Conservation (phyloP, 345 rosid genomes). For the Stellera chamaejasme region DNA sequence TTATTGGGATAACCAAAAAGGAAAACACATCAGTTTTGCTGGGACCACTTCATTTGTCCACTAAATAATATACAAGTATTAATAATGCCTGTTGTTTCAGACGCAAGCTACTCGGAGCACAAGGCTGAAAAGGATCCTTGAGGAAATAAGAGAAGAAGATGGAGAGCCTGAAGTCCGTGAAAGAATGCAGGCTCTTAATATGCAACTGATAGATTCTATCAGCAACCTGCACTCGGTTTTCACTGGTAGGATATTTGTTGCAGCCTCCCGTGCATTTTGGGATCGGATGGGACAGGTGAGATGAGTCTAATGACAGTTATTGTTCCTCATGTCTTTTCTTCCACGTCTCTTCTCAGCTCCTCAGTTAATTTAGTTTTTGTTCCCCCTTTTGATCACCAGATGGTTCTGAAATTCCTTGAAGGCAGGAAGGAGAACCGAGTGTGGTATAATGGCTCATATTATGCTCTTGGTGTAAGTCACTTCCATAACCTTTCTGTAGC, state of each 20-base stretch:
- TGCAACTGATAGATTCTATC: constrained; percentile 62
- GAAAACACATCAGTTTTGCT: no score
- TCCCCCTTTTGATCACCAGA: constrained; percentile 22
- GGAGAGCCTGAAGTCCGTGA: constrained; percentile 88
- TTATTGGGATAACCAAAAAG: no score
- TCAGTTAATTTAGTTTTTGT: not conserved
- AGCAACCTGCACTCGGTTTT: constrained; percentile 76
- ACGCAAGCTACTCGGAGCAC: constrained; percentile 66
- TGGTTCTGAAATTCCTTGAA: constrained; percentile 88
- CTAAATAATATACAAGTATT: no score
- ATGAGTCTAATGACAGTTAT: not conserved
- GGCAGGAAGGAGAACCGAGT: constrained; percentile 90
- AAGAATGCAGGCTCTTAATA: constrained; percentile 68
- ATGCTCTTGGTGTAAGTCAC: constrained; percentile 79
- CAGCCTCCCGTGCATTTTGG: constrained; percentile 86
- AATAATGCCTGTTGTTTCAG: constrained; percentile 29
- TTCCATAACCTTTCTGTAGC: no score
- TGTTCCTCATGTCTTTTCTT: no score
- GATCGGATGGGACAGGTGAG: constrained; percentile 96
- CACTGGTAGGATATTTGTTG: constrained; percentile 68
- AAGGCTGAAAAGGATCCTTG: constrained; percentile 73
- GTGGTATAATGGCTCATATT: constrained; percentile 89
- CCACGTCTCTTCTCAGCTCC: not conserved
- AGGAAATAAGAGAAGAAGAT: constrained; percentile 85
- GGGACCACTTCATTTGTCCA: not conserved